Evolutionary conservation across 306 rosid species (phyloP).

Genomic region (Vachellia collinsii): DNA sequence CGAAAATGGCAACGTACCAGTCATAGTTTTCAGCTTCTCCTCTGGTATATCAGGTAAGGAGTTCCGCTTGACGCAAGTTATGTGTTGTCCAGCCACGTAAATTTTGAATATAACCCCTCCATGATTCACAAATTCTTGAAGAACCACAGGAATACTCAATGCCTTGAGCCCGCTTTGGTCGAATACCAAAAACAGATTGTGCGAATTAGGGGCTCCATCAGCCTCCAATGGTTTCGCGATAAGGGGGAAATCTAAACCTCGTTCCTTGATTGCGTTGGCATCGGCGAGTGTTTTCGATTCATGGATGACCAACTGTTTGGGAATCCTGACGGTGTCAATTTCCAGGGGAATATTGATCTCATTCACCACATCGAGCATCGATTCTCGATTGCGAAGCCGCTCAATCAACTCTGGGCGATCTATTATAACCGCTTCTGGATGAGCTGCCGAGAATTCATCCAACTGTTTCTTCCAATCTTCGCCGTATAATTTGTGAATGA

Average conservation of each 20-base stretch:
- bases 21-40: conserved; percentile 28
- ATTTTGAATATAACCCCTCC: conserved; percentile 74
- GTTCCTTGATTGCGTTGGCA: not conserved
- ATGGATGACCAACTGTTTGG: conserved; percentile 34
- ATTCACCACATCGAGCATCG: conserved; percentile 44
- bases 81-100: conserved; percentile 61
- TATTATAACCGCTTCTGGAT: conserved; percentile 39
- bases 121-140: conserved; percentile 79
- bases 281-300: conserved; percentile 7
- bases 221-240: conserved; percentile 50
- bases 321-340: conserved; percentile 31
- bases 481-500: conserved; percentile 46
- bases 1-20: conserved; percentile 47
- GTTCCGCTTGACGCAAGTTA: conserved; percentile 59
- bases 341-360: not conserved
- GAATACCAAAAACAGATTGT: conserved; percentile 55
- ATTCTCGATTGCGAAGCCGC: conserved; percentile 38
- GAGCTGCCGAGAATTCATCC: conserved; percentile 19
- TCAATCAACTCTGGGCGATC: conserved; percentile 40
- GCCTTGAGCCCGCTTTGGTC: conserved; percentile 41
- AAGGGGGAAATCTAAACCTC: conserved; percentile 35
- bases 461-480: conserved; percentile 39
- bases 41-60: conserved; percentile 52
- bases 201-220: conserved; percentile 44
- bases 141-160: conserved; percentile 43